These are phyloP conservation scores for Hemileccinum rubropunctum DNA, from an alignment of 768 basidiomycete species.

Conservation along the genomic window DNA sequence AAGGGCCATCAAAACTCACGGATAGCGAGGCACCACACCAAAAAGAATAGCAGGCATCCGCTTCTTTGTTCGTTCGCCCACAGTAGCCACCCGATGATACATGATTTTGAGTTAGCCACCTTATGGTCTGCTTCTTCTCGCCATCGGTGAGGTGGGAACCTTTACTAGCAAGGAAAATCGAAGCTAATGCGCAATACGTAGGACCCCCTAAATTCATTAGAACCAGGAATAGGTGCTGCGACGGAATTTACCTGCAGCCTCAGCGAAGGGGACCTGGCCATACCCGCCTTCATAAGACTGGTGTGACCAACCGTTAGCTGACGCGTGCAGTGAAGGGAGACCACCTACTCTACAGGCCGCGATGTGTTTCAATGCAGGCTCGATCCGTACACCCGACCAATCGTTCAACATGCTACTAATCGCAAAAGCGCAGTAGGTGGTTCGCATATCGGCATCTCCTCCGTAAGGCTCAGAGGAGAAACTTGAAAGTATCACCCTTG, in stretches of 20 bases:
- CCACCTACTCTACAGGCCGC: constrained; percentile 64
- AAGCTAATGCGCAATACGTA: constrained; percentile 88
- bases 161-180: constrained; percentile 51
- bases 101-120: constrained; percentile 77
- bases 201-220: constrained; percentile 64
- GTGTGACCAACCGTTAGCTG: constrained; percentile 1
- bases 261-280: constrained; percentile 75
- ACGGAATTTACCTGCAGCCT: constrained; percentile 68
- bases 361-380: constrained; percentile 62
- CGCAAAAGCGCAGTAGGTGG: constrained; percentile 84
- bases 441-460: constrained; percentile 76
- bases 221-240: background rate
- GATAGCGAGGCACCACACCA: constrained; percentile 85
- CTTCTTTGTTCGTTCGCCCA: constrained; percentile 83
- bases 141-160: constrained; percentile 25
- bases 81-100: constrained; percentile 72
- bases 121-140: constrained; percentile 54
- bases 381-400: constrained; percentile 71
- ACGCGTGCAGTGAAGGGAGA: background rate
- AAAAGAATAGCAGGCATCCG: constrained; percentile 96
- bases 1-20: constrained; percentile 40
- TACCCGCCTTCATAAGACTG: constrained; percentile 95
- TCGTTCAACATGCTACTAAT: constrained; percentile 77
- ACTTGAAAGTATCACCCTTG: constrained; percentile 35
- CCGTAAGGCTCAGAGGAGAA: constrained; percentile 70